Evolutionary conservation across 1,284 basidiomycete genomes (phyloP), one percentile per base, ranked within the genome.

Genomic region (Papiliotrema terrestris): DNA sequence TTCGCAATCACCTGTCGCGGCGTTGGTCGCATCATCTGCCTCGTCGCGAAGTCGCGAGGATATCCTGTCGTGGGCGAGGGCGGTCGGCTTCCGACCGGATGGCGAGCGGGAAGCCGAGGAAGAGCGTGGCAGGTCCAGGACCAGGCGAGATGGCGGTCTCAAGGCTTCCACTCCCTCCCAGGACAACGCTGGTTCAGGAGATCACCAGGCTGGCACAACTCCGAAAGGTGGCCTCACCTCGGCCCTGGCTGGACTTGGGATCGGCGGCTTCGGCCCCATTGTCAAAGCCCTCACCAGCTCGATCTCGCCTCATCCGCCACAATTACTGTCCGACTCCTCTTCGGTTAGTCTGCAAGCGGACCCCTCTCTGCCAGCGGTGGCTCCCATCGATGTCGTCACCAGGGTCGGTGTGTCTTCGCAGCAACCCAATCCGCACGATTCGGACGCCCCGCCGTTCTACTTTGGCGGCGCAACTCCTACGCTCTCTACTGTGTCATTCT

Each of bases 11-110:
- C 66, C 66, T 11, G 69, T 72, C 9, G 63, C 69, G 9, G 65
- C 63, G 9, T 56, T 73, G 55, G 61, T 68, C 6, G 69, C 67
- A 23, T 65, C 69, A 14, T 72, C 72, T 1, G 66, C 66, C 8
- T 70, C 67, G 11, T 75, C 73, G 1, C 61, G 68, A 26, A 72
- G 69, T 52, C 58, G 73, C 11, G 73, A 75, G 42, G 73, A 75
- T 48, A 75, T 75, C 51, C 68, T 75, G 44, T 65, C 61, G 32
- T 75, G 73, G 73, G 65, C 72, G 17, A 68, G 68, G 38, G 67
- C 64, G 17, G 67, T 75, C 26, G 63, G 60, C n/a, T 54, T 43
- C n/a, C 58, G 46, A 50, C 52, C 52, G 13, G 46, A 57, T 22
- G 51, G 49, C 1, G 55, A 51, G 9, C 57, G 55, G 1, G 42